Conservation (phyloP, 257 asterid genomes). For the Ballota nigra region DNA sequence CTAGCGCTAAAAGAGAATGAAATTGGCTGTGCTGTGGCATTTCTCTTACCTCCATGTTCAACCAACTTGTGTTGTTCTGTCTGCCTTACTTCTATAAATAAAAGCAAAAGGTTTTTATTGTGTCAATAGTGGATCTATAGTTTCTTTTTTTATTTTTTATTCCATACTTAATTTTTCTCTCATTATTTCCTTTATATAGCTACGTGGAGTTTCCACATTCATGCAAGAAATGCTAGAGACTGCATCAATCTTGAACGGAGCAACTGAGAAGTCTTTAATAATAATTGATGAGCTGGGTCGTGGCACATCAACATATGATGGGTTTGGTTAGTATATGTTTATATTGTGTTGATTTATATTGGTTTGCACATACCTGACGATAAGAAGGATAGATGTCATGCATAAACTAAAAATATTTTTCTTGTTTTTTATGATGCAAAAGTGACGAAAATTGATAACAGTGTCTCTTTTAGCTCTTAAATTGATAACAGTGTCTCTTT, state of each 20-base stretch:
- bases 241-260: conserved; percentile 97
- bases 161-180: background rate
- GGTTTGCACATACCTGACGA: conserved; percentile 3
- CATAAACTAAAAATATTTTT: conserved; percentile 2
- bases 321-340: conserved; percentile 71
- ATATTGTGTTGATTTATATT: conserved; percentile 2
- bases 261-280: conserved; percentile 78
- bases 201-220: conserved; percentile 97
- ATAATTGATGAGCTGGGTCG: conserved; percentile 98
- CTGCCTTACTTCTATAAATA: conserved; percentile 2
- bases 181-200: conserved; percentile 39
- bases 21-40: background rate
- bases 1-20: background rate
- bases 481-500: too few species aligned
- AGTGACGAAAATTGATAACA: background rate
- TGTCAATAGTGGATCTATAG: background rate
- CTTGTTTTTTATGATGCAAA: conserved; percentile 8
- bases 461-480: background rate
- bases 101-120: conserved; percentile 2
- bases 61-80: conserved; percentile 17
- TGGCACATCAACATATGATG: conserved; percentile 97
- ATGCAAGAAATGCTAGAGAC: conserved; percentile 99
- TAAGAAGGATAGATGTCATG: background rate
- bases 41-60: conserved; percentile 3
- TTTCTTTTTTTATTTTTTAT: background rate